phyloP scores from a whole-genome alignment of 73 alveolate genomes.

The Uronychia setigera region DNA sequence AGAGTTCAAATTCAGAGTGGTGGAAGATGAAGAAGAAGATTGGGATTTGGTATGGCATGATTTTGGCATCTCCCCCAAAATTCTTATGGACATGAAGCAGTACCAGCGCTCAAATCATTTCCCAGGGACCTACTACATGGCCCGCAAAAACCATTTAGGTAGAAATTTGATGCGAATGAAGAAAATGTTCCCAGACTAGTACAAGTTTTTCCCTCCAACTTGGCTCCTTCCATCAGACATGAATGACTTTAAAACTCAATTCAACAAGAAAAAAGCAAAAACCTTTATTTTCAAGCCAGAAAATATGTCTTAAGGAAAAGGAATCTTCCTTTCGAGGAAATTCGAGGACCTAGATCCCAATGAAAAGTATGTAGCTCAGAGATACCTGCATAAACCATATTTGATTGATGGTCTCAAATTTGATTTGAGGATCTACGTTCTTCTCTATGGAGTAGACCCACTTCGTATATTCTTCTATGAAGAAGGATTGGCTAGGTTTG shows the following conservation, averaged over 20 bases:
- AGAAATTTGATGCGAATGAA: constrained; percentile 50
- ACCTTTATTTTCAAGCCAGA: constrained; percentile 92
- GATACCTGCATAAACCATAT: constrained; percentile 91
- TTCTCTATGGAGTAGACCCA: constrained; percentile 88
- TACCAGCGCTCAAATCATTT: no score
- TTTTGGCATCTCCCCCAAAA: constrained; percentile 32
- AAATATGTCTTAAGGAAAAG: constrained; percentile 91
- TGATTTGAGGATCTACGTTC: constrained; percentile 89
- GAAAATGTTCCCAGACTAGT: constrained; percentile 48
- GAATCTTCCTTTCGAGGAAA: constrained; percentile 85
- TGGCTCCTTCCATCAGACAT: constrained; percentile 55
- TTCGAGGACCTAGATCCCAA: constrained; percentile 81
- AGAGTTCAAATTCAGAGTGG: background rate
- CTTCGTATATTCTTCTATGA: constrained; percentile 85
- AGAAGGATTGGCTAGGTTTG: no score
- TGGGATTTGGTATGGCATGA: constrained; percentile 20
- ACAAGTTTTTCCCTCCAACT: constrained; percentile 52
- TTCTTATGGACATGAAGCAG: constrained; percentile 43
- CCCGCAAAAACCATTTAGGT: constrained; percentile 52
- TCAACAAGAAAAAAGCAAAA: no score
- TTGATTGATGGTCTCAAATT: constrained; percentile 93
- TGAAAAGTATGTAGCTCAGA: constrained; percentile 88
- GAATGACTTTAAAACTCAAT: constrained; percentile 30
- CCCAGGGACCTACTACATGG: constrained; percentile 52
- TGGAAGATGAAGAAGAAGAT: background rate